phyloP scores from a whole-genome alignment of 768 basidiomycete species.

The Collybia nuda region DNA sequence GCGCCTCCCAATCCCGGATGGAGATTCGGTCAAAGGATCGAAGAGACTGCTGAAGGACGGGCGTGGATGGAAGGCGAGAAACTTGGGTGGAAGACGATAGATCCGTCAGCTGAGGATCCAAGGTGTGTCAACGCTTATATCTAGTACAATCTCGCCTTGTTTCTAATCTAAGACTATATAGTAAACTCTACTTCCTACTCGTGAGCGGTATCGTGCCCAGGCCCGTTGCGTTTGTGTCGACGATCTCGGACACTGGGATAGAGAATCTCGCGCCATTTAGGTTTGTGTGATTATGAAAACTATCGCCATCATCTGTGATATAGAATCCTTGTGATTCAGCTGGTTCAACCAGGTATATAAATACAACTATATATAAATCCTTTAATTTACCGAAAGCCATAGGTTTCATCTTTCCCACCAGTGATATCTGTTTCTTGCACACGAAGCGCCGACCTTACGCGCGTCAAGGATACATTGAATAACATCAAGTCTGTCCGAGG shows the following conservation, averaged over 20 bases:
- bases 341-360: constrained; percentile 35
- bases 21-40: constrained; percentile 33
- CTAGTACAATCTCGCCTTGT: not conserved
- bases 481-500: constrained; percentile 66
- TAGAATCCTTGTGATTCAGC: constrained; percentile 27
- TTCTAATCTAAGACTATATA: constrained; percentile 8
- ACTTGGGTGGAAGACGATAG: constrained; percentile 36
- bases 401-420: constrained; percentile 61
- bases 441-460: constrained; percentile 15
- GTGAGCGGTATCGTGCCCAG: constrained; percentile 60
- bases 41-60: constrained; percentile 31
- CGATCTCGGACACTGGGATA: constrained; percentile 47
- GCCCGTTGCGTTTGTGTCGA: constrained; percentile 72
- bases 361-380: not conserved
- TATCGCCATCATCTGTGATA: not conserved
- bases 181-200: constrained; percentile 44
- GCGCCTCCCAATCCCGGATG: constrained; percentile 38
- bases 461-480: constrained; percentile 56
- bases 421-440: constrained; percentile 55
- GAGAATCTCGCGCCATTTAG: constrained; percentile 65
- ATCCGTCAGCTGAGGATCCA: constrained; percentile 31
- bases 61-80: constrained; percentile 45
- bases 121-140: constrained; percentile 20
- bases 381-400: constrained; percentile 24
- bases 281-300: constrained; percentile 14